Percentiles rank a stretch among this genome's conserved stretches.
These are phyloP conservation scores for Solanum hybrid DNA, from an alignment of 305 asterid genomes.

Conservation along the genomic window DNA sequence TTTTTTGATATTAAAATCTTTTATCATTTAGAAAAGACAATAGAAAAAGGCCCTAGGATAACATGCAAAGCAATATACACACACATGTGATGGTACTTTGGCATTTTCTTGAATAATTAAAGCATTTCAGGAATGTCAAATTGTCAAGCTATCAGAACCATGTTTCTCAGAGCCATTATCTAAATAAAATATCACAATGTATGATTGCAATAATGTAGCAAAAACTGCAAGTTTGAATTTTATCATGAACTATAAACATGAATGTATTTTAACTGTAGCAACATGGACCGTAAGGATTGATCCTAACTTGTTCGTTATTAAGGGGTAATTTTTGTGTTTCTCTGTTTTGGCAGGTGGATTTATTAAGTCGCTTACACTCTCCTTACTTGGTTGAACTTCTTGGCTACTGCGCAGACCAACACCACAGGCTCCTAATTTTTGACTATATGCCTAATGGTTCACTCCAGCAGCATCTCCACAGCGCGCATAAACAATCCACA, in stretches of 20 bases:
- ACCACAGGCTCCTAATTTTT: constrained; percentile 47
- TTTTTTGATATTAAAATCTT: neutral
- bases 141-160: neutral
- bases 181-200: neutral
- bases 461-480: constrained; percentile 37
- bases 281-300: neutral
- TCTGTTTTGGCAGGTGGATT: constrained; percentile 26
- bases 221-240: neutral
- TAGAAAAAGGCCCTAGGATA: neutral
- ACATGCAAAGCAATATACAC: neutral
- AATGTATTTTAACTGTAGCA: neutral
- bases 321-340: neutral
- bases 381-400: constrained; percentile 53
- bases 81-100: neutral
- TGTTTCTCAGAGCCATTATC: neutral
- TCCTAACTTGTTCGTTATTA: neutral
- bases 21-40: neutral
- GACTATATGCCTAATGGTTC: constrained; percentile 58
- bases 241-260: neutral
- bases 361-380: constrained; percentile 50
- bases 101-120: neutral
- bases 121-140: constrained; percentile 1
- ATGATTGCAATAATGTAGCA: neutral
- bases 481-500: neutral
- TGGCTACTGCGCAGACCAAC: constrained; percentile 79